Evolutionary conservation across 306 rosid genomes (phyloP).

Genomic region (Lablab purpureus): DNA sequence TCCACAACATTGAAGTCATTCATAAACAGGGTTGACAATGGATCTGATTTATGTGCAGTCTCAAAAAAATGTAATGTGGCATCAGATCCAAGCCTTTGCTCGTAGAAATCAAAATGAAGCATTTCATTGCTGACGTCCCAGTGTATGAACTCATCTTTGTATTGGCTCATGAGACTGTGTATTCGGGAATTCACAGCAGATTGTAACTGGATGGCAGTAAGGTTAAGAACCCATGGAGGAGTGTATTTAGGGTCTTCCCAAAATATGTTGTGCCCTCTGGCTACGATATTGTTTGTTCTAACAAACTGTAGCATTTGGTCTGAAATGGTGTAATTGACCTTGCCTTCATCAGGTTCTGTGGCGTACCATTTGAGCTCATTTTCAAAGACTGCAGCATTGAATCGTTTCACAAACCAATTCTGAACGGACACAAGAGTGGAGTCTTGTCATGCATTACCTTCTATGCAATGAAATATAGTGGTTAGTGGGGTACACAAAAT

Average conservation of each 20-base stretch:
- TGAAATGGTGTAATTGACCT: constrained; percentile 63
- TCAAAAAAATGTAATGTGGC: constrained; percentile 73
- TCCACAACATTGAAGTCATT: constrained; percentile 94
- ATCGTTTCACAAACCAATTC: constrained; percentile 85
- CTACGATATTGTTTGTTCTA: constrained; percentile 68
- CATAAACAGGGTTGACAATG: constrained; percentile 81
- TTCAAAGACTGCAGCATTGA: constrained; percentile 89
- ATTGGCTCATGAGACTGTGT: constrained; percentile 70
- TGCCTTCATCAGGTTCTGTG: constrained; percentile 85
- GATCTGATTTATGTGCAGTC: constrained; percentile 77
- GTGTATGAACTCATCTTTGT: constrained; percentile 81
- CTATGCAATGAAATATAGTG: background rate
- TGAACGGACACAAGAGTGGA: constrained; percentile 38
- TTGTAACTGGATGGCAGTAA: constrained; percentile 53
- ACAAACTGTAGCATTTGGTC: constrained; percentile 80
- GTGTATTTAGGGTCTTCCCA: constrained; percentile 93
- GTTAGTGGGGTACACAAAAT: background rate
- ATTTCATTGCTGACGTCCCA: constrained; percentile 98
- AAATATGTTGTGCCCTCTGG: constrained; percentile 92
- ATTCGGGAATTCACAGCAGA: constrained; percentile 72
- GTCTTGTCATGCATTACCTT: background rate
- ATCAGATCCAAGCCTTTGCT: constrained; percentile 69
- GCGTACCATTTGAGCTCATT: constrained; percentile 96
- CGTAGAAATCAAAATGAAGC: constrained; percentile 97
- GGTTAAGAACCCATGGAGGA: constrained; percentile 80